A percentile compares a stretch with the other conserved stretches of the same genome.
These are phyloP conservation scores for Cercospora sesami DNA, from an alignment of 2,329 filamentous ascomycete species.

Conservation along the genomic window DNA sequence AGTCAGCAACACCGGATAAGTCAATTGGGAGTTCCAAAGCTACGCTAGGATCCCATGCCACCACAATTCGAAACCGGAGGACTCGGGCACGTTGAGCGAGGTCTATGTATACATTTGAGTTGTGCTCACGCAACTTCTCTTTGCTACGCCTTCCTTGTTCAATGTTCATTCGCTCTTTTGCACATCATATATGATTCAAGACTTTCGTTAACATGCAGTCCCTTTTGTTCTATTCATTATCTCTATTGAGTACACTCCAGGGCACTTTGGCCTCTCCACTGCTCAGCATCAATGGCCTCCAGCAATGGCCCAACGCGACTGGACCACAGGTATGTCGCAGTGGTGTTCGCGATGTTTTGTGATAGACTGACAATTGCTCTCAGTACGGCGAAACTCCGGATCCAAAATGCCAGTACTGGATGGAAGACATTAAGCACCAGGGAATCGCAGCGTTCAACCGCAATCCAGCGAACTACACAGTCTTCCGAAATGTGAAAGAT, in stretches of 20 bases:
- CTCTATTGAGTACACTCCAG: not conserved
- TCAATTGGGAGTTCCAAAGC: not conserved
- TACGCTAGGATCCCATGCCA: not conserved
- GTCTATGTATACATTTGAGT: not conserved
- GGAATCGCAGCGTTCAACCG: slow-evolving; percentile 52
- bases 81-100: not conserved
- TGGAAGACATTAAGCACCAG: slow-evolving; percentile 52
- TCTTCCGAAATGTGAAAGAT: not conserved
- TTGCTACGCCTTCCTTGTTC: not conserved
- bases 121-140: not conserved
- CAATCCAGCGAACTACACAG: not conserved
- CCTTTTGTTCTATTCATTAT: not conserved
- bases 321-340: not conserved
- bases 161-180: not conserved
- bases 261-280: not conserved
- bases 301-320: not conserved
- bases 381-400: not conserved
- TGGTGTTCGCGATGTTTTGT: not conserved
- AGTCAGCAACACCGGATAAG: not conserved
- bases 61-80: not conserved
- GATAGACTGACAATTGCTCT: not conserved
- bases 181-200: not conserved
- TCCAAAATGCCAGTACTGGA: slow-evolving; percentile 37
- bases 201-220: slow-evolving; percentile 6
- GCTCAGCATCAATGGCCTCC: slow-evolving; percentile 1